Evolutionary conservation across 306 rosid genomes (phyloP).

Genomic region (Sechiopsis laciniata): DNA sequence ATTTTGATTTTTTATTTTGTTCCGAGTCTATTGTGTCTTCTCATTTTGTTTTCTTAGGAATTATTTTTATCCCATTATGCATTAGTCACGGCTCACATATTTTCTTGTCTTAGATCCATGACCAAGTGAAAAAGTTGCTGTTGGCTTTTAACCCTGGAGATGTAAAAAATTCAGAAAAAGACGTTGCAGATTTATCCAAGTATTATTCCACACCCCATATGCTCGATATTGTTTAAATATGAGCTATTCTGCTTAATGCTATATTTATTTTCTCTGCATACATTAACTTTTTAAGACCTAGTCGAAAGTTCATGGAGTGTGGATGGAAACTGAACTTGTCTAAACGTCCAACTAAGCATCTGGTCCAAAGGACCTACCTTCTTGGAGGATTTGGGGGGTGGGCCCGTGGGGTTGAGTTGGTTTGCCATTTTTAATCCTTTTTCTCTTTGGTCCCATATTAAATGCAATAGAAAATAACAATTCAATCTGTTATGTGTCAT

Average conservation of each 20-base stretch:
- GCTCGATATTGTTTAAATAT: not conserved
- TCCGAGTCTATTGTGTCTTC: not conserved
- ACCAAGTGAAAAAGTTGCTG: conserved; percentile 54
- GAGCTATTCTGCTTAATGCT: conserved; percentile 3
- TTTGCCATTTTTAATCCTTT: not conserved
- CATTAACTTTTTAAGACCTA: not conserved
- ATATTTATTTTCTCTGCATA: not conserved
- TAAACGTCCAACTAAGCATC: not conserved
- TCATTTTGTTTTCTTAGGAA: not conserved
- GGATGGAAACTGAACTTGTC: not conserved
- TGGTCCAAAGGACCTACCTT: conserved; percentile 9
- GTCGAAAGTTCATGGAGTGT: not conserved
- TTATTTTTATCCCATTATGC: conserved; percentile 5
- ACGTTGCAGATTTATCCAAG: conserved; percentile 46
- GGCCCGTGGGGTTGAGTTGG: not conserved
- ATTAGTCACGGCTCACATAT: not conserved
- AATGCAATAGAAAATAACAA: not conserved
- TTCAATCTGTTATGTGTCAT: not conserved
- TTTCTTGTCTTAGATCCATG: conserved; percentile 48
- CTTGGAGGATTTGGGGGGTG: not conserved
- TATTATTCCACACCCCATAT: conserved; percentile 30
- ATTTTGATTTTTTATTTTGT: conserved; percentile 14
- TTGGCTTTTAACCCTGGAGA: conserved; percentile 41
- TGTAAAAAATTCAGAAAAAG: conserved; percentile 42
- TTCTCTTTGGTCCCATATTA: not conserved